Base-by-base conservation (phyloP, 805 yeast genomes). In the Cyberlindnera amylophila region DNA sequence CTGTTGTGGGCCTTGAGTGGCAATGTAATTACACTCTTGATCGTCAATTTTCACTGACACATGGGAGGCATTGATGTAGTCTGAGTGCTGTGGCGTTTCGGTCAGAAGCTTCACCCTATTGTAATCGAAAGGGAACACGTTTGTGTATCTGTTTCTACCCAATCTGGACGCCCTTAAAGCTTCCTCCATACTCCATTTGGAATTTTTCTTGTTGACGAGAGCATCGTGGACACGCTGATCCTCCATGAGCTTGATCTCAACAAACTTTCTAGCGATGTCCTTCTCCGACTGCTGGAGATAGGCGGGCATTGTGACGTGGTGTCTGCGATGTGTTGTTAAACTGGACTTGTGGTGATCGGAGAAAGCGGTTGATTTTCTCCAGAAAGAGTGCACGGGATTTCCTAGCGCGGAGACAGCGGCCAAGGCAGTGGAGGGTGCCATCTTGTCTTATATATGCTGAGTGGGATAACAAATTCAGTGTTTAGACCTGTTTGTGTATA, bases 1-100 rank as follows among this genome's bases (percentile, higher is more conserved):
- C 12, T 61, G 64, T n/a, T 83, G 66, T 1, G 99, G 99, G 2
- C 91, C 95, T 55, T 85, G 95, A 2, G 84, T 69, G 0, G 88
- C 86, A 26, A 85, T 81, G 57, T 81, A 84, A 19, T 59, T 51
- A 27, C 31, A 11, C 17, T 32, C 24, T 21, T 21, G 24, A 21
- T 21, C 11, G 23, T 34, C 39, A 9, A 36, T 23, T 14, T 42
- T 39, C n/a, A 51, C 19, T 1, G 34, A 12, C 12, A 55, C 36
- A 4, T 37, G 32, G 5, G 56, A 52, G 6, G 59, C 59, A 34
- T 55, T 55, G 34, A 55, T 55, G 34, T 52, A 55, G 27, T 55
- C 59, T 19, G 7, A 39, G 35, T 16, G 42, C 3, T 36, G 45
- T 6, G 53, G 49, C 31, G n/a, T n/a, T n/a, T 56, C 31, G 1